Percentiles rank a stretch among this genome's conserved stretches.
phyloP scores from a whole-genome alignment of 805 yeast genomes.

The Hanseniaspora lindneri region DNA sequence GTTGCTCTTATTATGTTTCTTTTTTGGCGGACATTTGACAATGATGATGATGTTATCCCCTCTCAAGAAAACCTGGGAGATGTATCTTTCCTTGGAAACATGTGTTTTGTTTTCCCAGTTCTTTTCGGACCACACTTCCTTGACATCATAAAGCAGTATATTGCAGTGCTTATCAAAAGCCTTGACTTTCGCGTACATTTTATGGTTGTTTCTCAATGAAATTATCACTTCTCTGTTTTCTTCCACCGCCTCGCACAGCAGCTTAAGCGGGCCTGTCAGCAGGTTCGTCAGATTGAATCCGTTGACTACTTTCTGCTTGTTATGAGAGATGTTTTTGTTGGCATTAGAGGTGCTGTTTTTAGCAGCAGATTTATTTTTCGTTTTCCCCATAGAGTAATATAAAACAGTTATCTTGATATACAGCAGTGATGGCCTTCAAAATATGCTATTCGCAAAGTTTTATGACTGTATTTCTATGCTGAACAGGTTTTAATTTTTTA shows the following conservation, averaged over 20 bases:
- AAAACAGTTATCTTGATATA: too few species aligned
- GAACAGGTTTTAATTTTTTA: too few species aligned
- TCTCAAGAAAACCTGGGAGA: constrained; percentile 79
- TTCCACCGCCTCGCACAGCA: constrained; percentile 72
- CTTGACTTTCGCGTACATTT: constrained; percentile 75
- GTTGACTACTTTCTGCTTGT: constrained; percentile 48
- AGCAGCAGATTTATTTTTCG: neutral
- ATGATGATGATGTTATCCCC: constrained; percentile 92
- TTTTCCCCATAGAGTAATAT: neutral
- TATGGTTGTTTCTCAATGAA: constrained; percentile 86
- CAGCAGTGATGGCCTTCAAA: too few species aligned
- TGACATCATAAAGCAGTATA: constrained; percentile 82
- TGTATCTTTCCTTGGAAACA: constrained; percentile 61
- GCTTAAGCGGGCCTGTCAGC: constrained; percentile 65
- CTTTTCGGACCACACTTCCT: constrained; percentile 68
- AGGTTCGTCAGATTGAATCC: constrained; percentile 10
- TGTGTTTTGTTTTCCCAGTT: constrained; percentile 40
- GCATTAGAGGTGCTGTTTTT: neutral
- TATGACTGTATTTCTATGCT: too few species aligned
- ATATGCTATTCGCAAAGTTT: too few species aligned
- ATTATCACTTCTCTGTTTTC: constrained; percentile 68
- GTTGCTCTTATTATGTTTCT: too few species aligned
- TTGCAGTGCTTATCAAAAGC: constrained; percentile 96
- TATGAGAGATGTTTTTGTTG: constrained; percentile 27
- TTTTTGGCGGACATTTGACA: constrained; percentile 37